Conservation (phyloP, 768 basidiomycete genomes). For the Tulasnella calospora region DNA sequence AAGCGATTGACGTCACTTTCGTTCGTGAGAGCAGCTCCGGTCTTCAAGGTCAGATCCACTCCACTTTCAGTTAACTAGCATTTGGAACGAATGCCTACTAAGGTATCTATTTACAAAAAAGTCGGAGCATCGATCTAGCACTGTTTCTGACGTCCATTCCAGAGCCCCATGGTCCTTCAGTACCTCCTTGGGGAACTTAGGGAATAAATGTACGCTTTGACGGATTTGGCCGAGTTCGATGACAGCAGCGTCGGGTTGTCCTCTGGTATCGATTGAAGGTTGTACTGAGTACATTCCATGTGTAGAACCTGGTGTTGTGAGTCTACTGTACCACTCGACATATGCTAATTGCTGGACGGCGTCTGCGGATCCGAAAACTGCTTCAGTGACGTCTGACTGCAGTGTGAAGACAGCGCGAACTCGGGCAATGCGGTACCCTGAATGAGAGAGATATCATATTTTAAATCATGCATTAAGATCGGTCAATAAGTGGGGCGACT, state of each 20-base stretch:
- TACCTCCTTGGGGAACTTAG: neutral
- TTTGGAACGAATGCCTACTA: neutral
- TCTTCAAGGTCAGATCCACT: too few relatives aligned
- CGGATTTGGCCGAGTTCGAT: neutral
- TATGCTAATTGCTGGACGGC: neutral
- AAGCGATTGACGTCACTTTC: too few relatives aligned
- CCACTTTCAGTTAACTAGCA: neutral
- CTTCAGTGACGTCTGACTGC: neutral
- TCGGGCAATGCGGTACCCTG: neutral
- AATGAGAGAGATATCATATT: too few relatives aligned
- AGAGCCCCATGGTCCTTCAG: neutral
- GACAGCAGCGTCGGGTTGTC: neutral
- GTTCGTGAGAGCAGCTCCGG: too few relatives aligned
- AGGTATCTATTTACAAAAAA: neutral
- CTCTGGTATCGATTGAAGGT: neutral
- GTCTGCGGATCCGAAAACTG: neutral
- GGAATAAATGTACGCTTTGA: neutral
- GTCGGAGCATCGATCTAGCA: neutral
- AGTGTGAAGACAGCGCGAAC: constrained; percentile 9
- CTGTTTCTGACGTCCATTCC: neutral
- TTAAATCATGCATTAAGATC: neutral
- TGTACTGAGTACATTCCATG: neutral
- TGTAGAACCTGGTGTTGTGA: neutral
- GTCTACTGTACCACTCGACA: constrained; percentile 3
- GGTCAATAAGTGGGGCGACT: neutral